Base-by-base conservation (phyloP, 495 filamentous ascomycete genomes). In the Cercophora sp. region DNA sequence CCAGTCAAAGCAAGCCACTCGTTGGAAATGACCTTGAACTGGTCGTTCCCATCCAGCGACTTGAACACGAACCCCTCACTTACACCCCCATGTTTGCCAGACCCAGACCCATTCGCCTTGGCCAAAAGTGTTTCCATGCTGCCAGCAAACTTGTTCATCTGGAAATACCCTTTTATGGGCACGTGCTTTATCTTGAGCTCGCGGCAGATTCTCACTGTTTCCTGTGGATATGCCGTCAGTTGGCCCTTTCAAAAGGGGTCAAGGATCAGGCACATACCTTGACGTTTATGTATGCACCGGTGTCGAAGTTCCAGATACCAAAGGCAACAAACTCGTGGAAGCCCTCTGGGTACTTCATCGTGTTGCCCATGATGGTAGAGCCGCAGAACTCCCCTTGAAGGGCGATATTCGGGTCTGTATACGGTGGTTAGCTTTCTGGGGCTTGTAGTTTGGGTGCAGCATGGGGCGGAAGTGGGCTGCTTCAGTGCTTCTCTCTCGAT, bases 21-120 rank as follows among this genome's bases (percentile, higher is more conserved):
- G 32, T 64, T 63, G n/a, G 59, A 59, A 23, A 65, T 65, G 22
- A 60, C 59, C 54, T 65, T 65, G 51, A 64, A 59, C 1, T 22
- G 10, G 4, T 23, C 15, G 0, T 16, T 34, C 4, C 45, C 51
- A 27, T 59, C 51, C 13, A 52, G 1, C 1, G 40, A 22, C 19
- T 48, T 59, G 37, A 64, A 60, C 5, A 64, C 51, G 8, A 55
- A 52, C 1, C 59, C 59, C 37, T 62, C 60, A 19, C 54, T 41
- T 0, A 55, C 9, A 1, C 49, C 49, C 0, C 59, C 62, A 27
- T 32, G 48, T 8, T 24, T 15, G 2, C 56, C 50, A 0, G 20
- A 11, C 1, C 46, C 50, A 4, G 11, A 10, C 2, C 42, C 44
- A 20, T 59, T 56, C 0, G 62, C 56, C 47, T 53, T 62, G 1